Evolutionary conservation across 257 asterid genomes (phyloP).

Genomic region (Thymus quinquecostatus): DNA sequence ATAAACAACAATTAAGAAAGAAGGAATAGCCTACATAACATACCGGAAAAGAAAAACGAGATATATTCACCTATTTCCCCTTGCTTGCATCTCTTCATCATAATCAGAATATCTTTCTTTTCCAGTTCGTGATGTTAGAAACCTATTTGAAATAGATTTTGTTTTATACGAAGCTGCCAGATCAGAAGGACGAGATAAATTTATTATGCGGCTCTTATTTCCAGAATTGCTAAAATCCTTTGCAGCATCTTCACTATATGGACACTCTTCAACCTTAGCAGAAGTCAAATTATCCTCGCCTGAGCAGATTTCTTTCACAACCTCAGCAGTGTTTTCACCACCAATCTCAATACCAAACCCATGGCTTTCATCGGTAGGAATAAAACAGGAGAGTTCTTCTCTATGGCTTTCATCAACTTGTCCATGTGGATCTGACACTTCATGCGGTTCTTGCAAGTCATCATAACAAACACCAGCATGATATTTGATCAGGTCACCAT

Average conservation of each 20-base stretch:
- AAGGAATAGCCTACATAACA: conserved; percentile 13
- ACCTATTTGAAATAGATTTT: conserved; percentile 51
- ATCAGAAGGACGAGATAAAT: conserved; percentile 64
- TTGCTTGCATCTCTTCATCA: conserved; percentile 54
- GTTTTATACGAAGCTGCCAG: conserved; percentile 51
- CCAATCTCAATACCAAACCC: conserved; percentile 36
- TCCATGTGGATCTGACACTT: conserved; percentile 35
- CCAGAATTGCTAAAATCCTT: conserved; percentile 50
- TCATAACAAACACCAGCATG: conserved; percentile 34
- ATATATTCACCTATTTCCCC: conserved; percentile 69
- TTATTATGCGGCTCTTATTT: conserved; percentile 80
- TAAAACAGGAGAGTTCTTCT: conserved; percentile 42
- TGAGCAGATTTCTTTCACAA: conserved; percentile 37
- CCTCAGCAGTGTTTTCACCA: conserved; percentile 42
- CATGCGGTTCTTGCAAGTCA: conserved; percentile 33
- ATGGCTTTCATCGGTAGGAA: conserved; percentile 40
- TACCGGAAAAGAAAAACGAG: not conserved
- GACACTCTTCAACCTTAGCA: conserved; percentile 49
- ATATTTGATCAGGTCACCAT: conserved; percentile 36
- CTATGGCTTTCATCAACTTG: conserved; percentile 35
- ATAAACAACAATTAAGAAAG: conserved; percentile 26
- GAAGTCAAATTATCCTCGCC: conserved; percentile 41
- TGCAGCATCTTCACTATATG: conserved; percentile 42
- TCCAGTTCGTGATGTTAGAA: conserved; percentile 55
- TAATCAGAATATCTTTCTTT: conserved; percentile 64